Conservation (phyloP, 2,329 filamentous ascomycete genomes). For the Lasiodiplodia sp. region DNA sequence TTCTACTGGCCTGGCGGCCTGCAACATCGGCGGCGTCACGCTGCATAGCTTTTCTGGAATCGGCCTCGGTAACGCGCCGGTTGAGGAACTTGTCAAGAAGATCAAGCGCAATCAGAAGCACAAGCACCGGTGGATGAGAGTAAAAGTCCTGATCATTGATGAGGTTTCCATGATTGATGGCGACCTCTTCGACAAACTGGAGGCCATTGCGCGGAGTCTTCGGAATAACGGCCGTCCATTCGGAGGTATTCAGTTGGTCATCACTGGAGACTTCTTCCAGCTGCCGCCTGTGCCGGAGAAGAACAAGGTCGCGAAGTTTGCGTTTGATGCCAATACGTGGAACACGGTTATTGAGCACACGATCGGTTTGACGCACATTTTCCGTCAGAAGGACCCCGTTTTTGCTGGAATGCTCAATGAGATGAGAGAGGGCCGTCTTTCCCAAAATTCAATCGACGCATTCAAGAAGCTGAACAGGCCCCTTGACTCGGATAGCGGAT, state of each 20-base stretch:
- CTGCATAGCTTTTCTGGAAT: conserved; percentile 96
- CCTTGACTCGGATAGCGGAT: conserved; percentile 73
- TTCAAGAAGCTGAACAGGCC: conserved; percentile 76
- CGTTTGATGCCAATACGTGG: conserved; percentile 93
- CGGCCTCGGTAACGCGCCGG: conserved; percentile 89
- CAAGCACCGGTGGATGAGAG: conserved; percentile 85
- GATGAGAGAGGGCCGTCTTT: conserved; percentile 88
- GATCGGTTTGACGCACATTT: conserved; percentile 92
- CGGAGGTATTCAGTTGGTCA: conserved; percentile 93
- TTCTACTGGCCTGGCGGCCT: conserved; percentile 93
- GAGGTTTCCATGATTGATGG: conserved; percentile 99
- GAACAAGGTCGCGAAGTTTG: conserved; percentile 79
- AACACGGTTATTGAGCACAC: conserved; percentile 92
- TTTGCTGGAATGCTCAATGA: conserved; percentile 98
- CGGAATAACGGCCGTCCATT: conserved; percentile 92
- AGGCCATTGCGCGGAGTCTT: conserved; percentile 82
- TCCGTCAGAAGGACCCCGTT: conserved; percentile 88
- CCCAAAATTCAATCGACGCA: conserved; percentile 73
- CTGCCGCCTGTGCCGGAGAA: conserved; percentile 89
- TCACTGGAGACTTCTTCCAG: conserved; percentile 98
- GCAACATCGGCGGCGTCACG: conserved; percentile 95
- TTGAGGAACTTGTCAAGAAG: conserved; percentile 83
- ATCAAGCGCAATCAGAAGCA: conserved; percentile 88
- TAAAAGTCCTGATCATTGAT: conserved; percentile 87
- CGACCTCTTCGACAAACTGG: conserved; percentile 94